Conservation (phyloP, 78 protist species). For the Pelomyxa schiedti region DNA sequence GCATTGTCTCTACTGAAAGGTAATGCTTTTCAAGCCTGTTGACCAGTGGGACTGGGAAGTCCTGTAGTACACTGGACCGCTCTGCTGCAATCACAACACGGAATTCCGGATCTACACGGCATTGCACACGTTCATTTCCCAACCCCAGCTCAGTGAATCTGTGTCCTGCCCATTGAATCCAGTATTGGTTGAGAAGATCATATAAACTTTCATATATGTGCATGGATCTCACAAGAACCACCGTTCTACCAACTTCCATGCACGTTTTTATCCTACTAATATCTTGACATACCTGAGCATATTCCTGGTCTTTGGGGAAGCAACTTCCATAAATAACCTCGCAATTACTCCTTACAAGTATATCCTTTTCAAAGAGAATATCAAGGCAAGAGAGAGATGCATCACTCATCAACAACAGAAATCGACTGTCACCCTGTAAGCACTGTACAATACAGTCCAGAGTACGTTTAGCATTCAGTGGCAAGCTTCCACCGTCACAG, state of each 20-base stretch:
- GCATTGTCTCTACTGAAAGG: background rate
- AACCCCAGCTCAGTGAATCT: slow-evolving; percentile 5
- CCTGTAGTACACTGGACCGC: background rate
- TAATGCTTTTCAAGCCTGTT: slow-evolving; percentile 57
- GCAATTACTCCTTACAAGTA: background rate
- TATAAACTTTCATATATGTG: slow-evolving; percentile 40
- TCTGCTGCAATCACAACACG: slow-evolving; percentile 10
- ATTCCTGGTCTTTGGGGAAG: slow-evolving; percentile 12
- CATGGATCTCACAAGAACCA: slow-evolving; percentile 30
- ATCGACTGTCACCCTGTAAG: too few species aligned
- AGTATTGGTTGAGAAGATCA: slow-evolving; percentile 57
- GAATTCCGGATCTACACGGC: slow-evolving; percentile 6
- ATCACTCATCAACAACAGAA: too few species aligned
- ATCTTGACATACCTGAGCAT: background rate
- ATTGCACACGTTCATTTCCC: slow-evolving; percentile 14
- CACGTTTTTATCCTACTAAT: slow-evolving; percentile 5
- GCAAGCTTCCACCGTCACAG: too few species aligned
- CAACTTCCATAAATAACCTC: slow-evolving; percentile 8
- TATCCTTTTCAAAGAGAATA: background rate
- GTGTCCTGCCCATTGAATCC: background rate
- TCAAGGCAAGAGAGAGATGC: background rate
- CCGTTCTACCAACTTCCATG: slow-evolving; percentile 25
- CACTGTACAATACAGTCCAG: too few species aligned
- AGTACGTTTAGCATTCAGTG: too few species aligned
- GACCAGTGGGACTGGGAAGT: slow-evolving; percentile 21